These are phyloP conservation scores for Coccomyxa sp. DNA, from an alignment of 139 green algal species.

Conservation along the genomic window DNA sequence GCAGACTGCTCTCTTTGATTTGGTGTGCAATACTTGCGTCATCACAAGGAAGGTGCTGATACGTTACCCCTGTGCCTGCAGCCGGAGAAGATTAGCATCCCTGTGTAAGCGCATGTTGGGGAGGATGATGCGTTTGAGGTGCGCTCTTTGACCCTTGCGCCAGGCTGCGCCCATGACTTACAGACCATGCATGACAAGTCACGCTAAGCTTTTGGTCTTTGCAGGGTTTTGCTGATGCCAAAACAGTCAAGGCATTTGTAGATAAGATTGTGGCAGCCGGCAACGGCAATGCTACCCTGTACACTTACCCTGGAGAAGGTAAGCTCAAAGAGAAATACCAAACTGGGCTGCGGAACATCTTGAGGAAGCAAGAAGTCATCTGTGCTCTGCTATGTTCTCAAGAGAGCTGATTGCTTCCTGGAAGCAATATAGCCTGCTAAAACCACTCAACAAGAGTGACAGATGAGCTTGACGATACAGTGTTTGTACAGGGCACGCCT, in stretches of 20 bases:
- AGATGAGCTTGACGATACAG: no score
- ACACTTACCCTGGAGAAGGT: constrained; percentile 16
- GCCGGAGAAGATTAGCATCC: constrained; percentile 17
- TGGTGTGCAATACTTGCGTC: background rate
- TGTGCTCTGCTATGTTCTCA: no score
- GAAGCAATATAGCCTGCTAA: constrained; percentile 33
- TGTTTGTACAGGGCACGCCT: constrained; percentile 46
- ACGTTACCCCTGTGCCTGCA: constrained; percentile 1
- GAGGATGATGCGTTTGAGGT: constrained; percentile 15
- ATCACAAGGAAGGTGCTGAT: background rate
- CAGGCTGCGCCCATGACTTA: background rate
- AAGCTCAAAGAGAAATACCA: background rate
- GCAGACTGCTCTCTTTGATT: background rate
- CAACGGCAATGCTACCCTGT: constrained; percentile 10
- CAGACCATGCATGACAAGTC: background rate
- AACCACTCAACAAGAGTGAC: constrained; percentile 36
- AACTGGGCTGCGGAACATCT: background rate
- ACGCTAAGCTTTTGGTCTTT: background rate
- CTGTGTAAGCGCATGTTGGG: constrained; percentile 12
- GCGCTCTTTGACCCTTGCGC: background rate
- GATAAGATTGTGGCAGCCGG: constrained; percentile 12
- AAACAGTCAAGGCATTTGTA: background rate
- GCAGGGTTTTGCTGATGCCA: background rate
- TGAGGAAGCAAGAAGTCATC: constrained; percentile 9
- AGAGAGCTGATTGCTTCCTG: no score